Percentiles rank a stretch among this genome's conserved stretches.
Evolutionary conservation across 768 basidiomycete species (phyloP).

Genomic region (Boletus coccyginus): DNA sequence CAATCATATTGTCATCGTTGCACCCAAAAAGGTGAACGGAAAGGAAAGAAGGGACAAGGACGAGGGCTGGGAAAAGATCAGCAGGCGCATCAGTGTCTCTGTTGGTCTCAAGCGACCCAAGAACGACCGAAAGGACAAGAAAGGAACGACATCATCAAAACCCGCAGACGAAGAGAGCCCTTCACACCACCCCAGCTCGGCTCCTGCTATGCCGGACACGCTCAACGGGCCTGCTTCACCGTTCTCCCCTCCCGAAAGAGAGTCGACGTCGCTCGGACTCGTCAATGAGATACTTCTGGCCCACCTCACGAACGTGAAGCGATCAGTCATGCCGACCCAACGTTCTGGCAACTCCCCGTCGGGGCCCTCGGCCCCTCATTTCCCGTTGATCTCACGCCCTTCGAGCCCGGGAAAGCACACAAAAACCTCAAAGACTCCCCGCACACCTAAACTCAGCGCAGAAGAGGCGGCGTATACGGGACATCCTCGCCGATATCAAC

Average conservation of each 20-base stretch:
- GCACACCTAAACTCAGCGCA: too few relatives aligned
- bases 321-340: constrained; percentile 22
- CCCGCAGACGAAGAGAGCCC: constrained; percentile 22
- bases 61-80: constrained; percentile 59
- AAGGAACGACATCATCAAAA: constrained; percentile 21
- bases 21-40: constrained; percentile 32
- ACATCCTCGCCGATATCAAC: too few relatives aligned
- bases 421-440: too few relatives aligned
- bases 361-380: constrained; percentile 16
- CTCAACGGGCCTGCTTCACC: constrained; percentile 4
- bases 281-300: constrained; percentile 25
- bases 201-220: constrained; percentile 2
- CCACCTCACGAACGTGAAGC: constrained; percentile 26
- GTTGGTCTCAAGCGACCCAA: constrained; percentile 43
- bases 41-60: constrained; percentile 40
- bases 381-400: constrained; percentile 27
- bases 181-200: constrained; percentile 10
- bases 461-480: too few relatives aligned
- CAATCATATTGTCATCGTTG: constrained; percentile 36
- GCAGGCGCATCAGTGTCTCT: constrained; percentile 59
- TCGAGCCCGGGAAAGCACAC: constrained; percentile 32
- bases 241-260: constrained; percentile 12
- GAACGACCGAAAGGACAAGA: constrained; percentile 39
- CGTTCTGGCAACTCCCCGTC: constrained; percentile 19
- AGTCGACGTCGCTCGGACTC: constrained; percentile 21